Percentiles rank a stretch among this genome's conserved stretches.
These are phyloP conservation scores for Arctium minus DNA, from an alignment of 129 eudicot genomes.

Conservation along the genomic window DNA sequence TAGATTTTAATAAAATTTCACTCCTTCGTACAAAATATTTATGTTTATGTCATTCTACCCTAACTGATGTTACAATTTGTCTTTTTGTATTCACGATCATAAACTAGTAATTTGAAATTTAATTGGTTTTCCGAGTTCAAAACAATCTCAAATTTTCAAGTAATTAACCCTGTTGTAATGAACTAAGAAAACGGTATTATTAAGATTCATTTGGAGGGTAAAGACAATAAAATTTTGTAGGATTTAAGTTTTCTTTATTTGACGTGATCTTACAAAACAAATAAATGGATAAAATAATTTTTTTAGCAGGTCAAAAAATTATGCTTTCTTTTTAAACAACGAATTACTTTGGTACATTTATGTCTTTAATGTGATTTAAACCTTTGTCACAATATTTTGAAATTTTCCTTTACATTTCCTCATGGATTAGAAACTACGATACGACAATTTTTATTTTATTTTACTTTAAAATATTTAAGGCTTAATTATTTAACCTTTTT, in stretches of 20 bases:
- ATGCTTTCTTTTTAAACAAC: background rate
- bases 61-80: background rate
- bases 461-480: too few species aligned
- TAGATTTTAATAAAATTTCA: slow-evolving; percentile 17
- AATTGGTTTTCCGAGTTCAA: background rate
- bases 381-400: background rate
- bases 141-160: background rate
- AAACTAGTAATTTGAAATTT: too few species aligned
- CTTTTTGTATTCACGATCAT: background rate
- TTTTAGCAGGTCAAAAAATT: background rate
- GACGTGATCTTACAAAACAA: too few species aligned
- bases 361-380: background rate
- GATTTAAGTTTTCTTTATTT: background rate
- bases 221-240: background rate
- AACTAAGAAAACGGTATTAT: background rate
- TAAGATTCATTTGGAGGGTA: background rate
- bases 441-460: too few species aligned
- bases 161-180: too few species aligned
- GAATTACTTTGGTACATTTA: background rate
- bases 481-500: too few species aligned
- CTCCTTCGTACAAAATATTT: background rate
- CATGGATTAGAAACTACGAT: too few species aligned
- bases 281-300: background rate
- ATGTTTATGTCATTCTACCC: background rate
- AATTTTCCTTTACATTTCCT: too few species aligned